Conservation (phyloP, 441 rosid species). For the Mallotus japonicus region DNA sequence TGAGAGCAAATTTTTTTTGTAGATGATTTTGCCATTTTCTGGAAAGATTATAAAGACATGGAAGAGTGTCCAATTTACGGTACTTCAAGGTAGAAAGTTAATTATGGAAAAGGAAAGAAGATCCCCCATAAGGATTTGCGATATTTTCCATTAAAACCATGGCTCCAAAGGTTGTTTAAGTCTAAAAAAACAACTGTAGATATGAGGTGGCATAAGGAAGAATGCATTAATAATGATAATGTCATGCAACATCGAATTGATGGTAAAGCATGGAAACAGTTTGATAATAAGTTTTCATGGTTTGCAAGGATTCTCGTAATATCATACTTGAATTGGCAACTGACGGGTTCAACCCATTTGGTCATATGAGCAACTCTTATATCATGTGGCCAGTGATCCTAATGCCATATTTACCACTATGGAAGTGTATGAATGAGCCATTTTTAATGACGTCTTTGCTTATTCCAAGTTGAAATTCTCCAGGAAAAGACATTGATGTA, state of each 20-base stretch:
- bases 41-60: not conserved
- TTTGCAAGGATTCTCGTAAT: conserved; percentile 8
- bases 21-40: conserved; percentile 1
- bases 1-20: too few relatives aligned
- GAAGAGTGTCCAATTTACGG: not conserved
- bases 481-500: not conserved
- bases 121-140: not conserved
- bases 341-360: not conserved
- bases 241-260: not conserved
- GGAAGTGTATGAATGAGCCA: conserved; percentile 9
- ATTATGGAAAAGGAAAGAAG: not conserved
- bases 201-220: conserved; percentile 14
- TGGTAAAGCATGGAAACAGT: conserved; percentile 3
- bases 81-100: conserved; percentile 6
- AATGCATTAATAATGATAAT: not conserved
- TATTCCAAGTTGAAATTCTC: not conserved
- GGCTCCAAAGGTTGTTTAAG: not conserved
- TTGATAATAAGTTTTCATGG: not conserved
- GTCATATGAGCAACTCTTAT: not conserved
- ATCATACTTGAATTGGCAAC: conserved; percentile 9
- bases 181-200: not conserved
- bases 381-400: not conserved
- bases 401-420: not conserved
- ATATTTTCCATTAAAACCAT: not conserved
- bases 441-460: not conserved